Evolutionary conservation across 257 asterid genomes (phyloP), one percentile per base, ranked within the genome.

Genomic region (Solanum clarkiae): DNA sequence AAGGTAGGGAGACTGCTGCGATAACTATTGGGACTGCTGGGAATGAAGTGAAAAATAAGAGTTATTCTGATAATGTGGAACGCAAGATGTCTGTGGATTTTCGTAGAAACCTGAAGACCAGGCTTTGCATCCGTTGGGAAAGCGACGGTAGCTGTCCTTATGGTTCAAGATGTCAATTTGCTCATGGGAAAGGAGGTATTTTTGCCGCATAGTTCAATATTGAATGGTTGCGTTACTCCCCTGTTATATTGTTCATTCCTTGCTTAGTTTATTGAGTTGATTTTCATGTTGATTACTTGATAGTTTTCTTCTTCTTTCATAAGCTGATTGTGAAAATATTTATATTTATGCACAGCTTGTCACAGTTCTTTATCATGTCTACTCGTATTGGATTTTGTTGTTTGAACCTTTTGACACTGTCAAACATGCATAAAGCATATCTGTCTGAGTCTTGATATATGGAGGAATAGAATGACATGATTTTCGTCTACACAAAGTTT

Each of bases 111-210:
- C 26, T 79, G 86, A 92, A 90, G 89, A 89, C 88, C 12, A 90
- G 45, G 91, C 88, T 88, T 53, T 92, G 95, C 84, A 1, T 1
- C 10, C 72, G 32, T 80, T 92, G 93, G 94, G 72, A 68, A 86
- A 87, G 24, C 36, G 53, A 16, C 44, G 92, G 92, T 16, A 65
- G 63, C 86, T 91, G 95, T 82, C 26, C 22, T 16, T 80, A 69
- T 80, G 95, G 94, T 83, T 55, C 24, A 40, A 85, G 12, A 6
- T 93, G 94, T 79, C 53, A n/a, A 17, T 93, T 72, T 71, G 94
- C 94, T 84, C 97, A 92, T 91, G 95, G 95, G 10, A 68, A 24
- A 42, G 80, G 84, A 88, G 95, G 95, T 93, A 63, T 44, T 82
- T 20, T 40, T 8, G 44, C 68, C 4, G 22, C 18, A 40, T 85